Evolutionary conservation across 768 basidiomycete genomes (phyloP).

Genomic region (Xerocomus brunneocitrinus): DNA sequence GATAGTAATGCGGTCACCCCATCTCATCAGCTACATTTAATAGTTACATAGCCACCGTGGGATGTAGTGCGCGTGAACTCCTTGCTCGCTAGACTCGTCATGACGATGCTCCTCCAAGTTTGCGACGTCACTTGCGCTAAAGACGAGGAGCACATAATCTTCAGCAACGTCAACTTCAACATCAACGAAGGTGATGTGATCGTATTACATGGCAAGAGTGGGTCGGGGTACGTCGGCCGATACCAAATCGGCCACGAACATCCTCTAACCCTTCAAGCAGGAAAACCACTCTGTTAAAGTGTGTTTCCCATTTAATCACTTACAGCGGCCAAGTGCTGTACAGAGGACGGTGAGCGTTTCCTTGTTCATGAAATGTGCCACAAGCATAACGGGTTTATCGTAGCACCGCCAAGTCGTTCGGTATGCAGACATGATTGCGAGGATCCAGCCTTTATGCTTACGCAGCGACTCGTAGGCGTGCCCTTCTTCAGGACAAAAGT

Average conservation of each 20-base stretch:
- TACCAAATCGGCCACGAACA: neutral
- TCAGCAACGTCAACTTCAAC: slow-evolving; percentile 55
- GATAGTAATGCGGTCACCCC: slow-evolving; percentile 20
- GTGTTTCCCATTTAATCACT: slow-evolving; percentile 72
- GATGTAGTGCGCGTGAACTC: neutral
- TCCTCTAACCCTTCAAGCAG: slow-evolving; percentile 21
- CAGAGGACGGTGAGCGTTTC: slow-evolving; percentile 53
- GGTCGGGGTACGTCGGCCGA: slow-evolving; percentile 51
- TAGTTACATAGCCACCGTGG: slow-evolving; percentile 13
- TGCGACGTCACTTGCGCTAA: slow-evolving; percentile 46
- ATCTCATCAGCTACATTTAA: slow-evolving; percentile 4
- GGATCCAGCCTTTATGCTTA: slow-evolving; percentile 2
- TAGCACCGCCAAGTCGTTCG: slow-evolving; percentile 49
- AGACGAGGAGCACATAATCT: slow-evolving; percentile 46
- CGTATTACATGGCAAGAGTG: slow-evolving; percentile 75
- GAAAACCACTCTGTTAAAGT: slow-evolving; percentile 79
- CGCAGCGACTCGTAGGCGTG: slow-evolving; percentile 47
- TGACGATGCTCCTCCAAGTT: slow-evolving; percentile 45
- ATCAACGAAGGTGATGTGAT: slow-evolving; percentile 73
- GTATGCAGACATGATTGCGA: slow-evolving; percentile 27
- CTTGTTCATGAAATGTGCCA: neutral
- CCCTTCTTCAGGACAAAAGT: slow-evolving; percentile 75
- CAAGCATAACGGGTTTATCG: neutral
- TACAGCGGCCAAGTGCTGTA: slow-evolving; percentile 64
- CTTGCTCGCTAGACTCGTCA: neutral